Percentiles rank a stretch among this genome's conserved stretches.
phyloP scores from a whole-genome alignment of 2,329 filamentous ascomycete species.

The Aspergillus amoenus region DNA sequence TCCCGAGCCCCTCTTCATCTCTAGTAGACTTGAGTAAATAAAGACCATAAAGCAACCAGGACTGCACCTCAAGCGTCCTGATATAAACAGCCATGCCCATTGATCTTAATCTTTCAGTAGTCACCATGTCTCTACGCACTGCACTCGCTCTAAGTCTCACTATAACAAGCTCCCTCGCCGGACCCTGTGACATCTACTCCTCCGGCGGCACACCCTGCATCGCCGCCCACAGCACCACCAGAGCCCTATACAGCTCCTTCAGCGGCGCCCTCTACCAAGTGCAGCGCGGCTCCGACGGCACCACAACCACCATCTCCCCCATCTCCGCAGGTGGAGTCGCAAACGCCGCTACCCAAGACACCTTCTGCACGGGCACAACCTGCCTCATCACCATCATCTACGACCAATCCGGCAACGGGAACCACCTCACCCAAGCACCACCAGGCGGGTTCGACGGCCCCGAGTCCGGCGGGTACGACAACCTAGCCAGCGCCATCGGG shows the following conservation, averaged over 20 bases:
- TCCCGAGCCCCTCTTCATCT: neutral
- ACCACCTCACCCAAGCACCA: slow-evolving; percentile 64
- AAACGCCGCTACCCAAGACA: slow-evolving; percentile 60
- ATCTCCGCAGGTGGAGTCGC: slow-evolving; percentile 61
- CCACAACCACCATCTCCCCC: slow-evolving; percentile 51
- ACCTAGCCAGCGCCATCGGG: slow-evolving; percentile 58
- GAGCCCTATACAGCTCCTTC: slow-evolving; percentile 58
- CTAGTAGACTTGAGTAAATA: no score
- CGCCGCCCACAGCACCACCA: slow-evolving; percentile 65
- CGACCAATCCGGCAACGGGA: slow-evolving; percentile 62
- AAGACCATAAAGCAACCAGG: no score
- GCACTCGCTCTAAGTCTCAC: slow-evolving; percentile 36
- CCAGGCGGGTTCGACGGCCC: slow-evolving; percentile 59
- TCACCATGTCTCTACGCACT: neutral
- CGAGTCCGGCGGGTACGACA: slow-evolving; percentile 58
- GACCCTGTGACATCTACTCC: slow-evolving; percentile 62
- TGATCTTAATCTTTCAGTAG: neutral
- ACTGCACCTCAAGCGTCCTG: no score
- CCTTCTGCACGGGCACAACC: slow-evolving; percentile 60
- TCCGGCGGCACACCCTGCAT: slow-evolving; percentile 61
- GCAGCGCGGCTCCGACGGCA: slow-evolving; percentile 52
- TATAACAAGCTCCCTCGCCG: slow-evolving; percentile 47
- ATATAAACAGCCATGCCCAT: no score
- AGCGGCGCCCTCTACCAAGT: slow-evolving; percentile 60
- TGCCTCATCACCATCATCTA: slow-evolving; percentile 66